Evolutionary conservation across 768 basidiomycete genomes (phyloP), one percentile per base, ranked within the genome.

Genomic region (Lactarius evosmus): DNA sequence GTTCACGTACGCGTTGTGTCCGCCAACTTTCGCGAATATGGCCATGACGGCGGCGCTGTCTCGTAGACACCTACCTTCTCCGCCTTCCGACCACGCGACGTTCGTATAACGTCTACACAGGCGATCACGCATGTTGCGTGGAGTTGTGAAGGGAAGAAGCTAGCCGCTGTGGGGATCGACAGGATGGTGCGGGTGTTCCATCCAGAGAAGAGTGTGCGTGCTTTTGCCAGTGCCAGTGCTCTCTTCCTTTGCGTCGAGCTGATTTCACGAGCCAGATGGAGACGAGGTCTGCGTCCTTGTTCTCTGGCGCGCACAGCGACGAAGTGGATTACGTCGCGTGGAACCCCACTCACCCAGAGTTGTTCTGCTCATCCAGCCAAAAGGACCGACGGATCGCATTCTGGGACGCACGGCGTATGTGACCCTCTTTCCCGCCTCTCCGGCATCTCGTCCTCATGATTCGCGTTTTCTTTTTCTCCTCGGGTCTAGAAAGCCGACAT

Each of bases 281-380:
- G 51, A 74, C 81, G 27, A 82, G 90, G 67, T 80, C 85, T 17
- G 87, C 90, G 17, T 76, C 81, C 1, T 76, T 81, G 17, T 90
- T 84, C 62, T 81, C 85, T 0, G 88, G 89, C 25, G 89, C 84
- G 7, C 91, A 92, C 66, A 79, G 82, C 2, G 89, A 90, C 60
- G 89, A 91, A 51, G 86, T 88, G n/a, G 91, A 93, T 69, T 85
- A 91, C 65, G 76, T 92, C 46, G 84, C 89, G 8, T 93, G 91
- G 90, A 91, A 91, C 72, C 91, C 91, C 1, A 88, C 87, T 3
- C 90, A 93, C 68, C 89, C 91, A 4, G 91, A 92, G 41, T 75
- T 91, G 17, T 90, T 93, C 70, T 91, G 87, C 65, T 86, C 91
- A 0, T 89, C 89, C 17, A 86, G 90, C 68, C 84, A 86, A 71